These are phyloP conservation scores for Yamadazyma akitaensis DNA, from an alignment of 805 yeast genomes.

Conservation along the genomic window DNA sequence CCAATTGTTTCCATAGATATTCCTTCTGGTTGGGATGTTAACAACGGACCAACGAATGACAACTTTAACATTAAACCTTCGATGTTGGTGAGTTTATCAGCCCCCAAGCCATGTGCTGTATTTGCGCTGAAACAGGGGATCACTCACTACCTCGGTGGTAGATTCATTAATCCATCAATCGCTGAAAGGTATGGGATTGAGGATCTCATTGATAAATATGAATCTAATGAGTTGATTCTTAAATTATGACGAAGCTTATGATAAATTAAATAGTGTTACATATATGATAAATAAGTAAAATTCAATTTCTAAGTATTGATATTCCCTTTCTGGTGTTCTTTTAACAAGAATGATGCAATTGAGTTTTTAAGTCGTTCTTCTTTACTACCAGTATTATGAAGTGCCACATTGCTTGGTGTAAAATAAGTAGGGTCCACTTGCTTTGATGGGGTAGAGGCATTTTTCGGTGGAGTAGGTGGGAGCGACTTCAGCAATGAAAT, in stretches of 20 bases:
- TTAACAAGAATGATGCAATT: slow-evolving; percentile 8
- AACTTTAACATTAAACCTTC: slow-evolving; percentile 52
- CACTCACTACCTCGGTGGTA: slow-evolving; percentile 82
- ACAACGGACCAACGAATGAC: slow-evolving; percentile 60
- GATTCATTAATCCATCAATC: slow-evolving; percentile 67
- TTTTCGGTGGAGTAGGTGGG: not conserved
- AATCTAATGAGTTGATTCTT: slow-evolving; percentile 35
- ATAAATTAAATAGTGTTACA: not conserved
- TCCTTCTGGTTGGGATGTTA: slow-evolving; percentile 98
- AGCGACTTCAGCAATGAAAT: not conserved
- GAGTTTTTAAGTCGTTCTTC: slow-evolving; percentile 8
- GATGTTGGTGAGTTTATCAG: slow-evolving; percentile 79
- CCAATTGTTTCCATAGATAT: slow-evolving; percentile 83
- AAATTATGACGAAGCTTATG: slow-evolving; percentile 18
- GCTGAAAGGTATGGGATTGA: slow-evolving; percentile 74
- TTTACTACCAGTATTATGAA: not conserved
- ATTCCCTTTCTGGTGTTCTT: slow-evolving; percentile 1
- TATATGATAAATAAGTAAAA: not conserved
- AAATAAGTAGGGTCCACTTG: not conserved
- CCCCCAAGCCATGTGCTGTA: slow-evolving; percentile 85
- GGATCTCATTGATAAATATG: slow-evolving; percentile 29
- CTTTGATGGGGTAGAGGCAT: not conserved
- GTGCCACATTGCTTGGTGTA: too few relatives aligned
- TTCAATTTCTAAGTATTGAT: not conserved
- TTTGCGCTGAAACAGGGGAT: slow-evolving; percentile 33